phyloP scores from a whole-genome alignment of 257 asterid species.

The Ajuga chamaepitys region DNA sequence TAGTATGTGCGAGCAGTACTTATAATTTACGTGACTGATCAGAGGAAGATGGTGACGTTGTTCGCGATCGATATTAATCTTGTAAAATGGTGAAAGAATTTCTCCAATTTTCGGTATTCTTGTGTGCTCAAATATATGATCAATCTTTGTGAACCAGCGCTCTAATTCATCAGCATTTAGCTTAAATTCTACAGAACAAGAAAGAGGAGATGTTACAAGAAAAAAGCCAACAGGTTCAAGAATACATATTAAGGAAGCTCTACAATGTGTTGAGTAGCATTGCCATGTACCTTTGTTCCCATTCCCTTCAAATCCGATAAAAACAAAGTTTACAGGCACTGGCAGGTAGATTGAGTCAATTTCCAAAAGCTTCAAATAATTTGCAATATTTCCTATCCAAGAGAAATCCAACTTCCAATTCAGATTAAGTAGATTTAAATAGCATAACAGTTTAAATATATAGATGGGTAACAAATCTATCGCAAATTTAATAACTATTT shows the following conservation, averaged over 20 bases:
- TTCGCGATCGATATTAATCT: conserved; percentile 66
- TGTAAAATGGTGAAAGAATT: conserved; percentile 85
- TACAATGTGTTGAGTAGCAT: conserved; percentile 2
- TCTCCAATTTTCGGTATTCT: conserved; percentile 92
- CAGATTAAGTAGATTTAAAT: not conserved
- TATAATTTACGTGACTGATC: conserved; percentile 80
- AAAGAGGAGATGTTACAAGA: conserved; percentile 8
- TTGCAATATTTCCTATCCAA: conserved; percentile 73
- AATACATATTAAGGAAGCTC: not conserved
- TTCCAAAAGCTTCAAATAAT: conserved; percentile 84
- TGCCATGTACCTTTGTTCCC: conserved; percentile 71
- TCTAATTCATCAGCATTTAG: conserved; percentile 76
- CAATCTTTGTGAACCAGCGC: conserved; percentile 97
- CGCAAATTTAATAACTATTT: not conserved
- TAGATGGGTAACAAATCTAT: conserved; percentile 4
- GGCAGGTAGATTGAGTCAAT: conserved; percentile 87
- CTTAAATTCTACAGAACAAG: conserved; percentile 57
- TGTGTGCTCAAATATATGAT: conserved; percentile 91
- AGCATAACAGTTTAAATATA: not conserved
- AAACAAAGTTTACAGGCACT: conserved; percentile 87
- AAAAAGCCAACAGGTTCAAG: conserved; percentile 7
- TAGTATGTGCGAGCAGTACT: conserved; percentile 36
- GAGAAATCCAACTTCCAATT: conserved; percentile 13
- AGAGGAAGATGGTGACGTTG: conserved; percentile 84
- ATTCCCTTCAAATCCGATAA: conserved; percentile 94